Percentiles rank a stretch among this genome's conserved stretches.
Conservation (phyloP, 768 basidiomycete genomes). For the Cyclocybe cylindracea region DNA sequence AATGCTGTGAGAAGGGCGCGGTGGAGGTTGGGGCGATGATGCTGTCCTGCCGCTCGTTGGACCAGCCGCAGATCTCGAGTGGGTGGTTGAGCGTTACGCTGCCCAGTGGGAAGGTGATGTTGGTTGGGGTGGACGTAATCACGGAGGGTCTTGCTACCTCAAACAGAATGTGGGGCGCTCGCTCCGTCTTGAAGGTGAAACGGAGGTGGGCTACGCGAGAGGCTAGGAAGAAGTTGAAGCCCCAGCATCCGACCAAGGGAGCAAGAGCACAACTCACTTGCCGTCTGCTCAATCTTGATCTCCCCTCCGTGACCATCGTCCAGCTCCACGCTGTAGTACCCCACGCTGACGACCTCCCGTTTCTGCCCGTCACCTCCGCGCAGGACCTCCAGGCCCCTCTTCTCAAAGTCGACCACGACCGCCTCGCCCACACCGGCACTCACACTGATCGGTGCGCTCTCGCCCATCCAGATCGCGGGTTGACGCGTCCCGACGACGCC, state of each 20-base stretch:
- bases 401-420: slow-evolving; percentile 55
- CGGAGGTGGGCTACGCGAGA: slow-evolving; percentile 76
- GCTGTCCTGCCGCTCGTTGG: slow-evolving; percentile 69
- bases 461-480: slow-evolving; percentile 90
- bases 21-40: slow-evolving; percentile 62
- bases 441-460: slow-evolving; percentile 64
- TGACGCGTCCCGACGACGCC: slow-evolving; percentile 83
- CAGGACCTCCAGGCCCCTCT: slow-evolving; percentile 48
- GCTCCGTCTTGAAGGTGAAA: slow-evolving; percentile 54
- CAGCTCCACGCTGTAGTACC: slow-evolving; percentile 59
- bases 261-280: slow-evolving; percentile 44
- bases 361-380: slow-evolving; percentile 40
- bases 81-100: slow-evolving; percentile 39
- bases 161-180: slow-evolving; percentile 52
- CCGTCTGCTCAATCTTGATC: slow-evolving; percentile 59
- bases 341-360: slow-evolving; percentile 53
- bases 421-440: slow-evolving; percentile 50
- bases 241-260: not conserved
- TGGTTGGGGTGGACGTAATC: slow-evolving; percentile 50
- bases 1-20: slow-evolving; percentile 34
- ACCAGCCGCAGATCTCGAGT: slow-evolving; percentile 52
- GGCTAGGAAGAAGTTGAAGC: slow-evolving; percentile 38
- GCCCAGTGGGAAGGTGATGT: slow-evolving; percentile 56
- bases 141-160: slow-evolving; percentile 68
- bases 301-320: slow-evolving; percentile 51